phyloP scores from a whole-genome alignment of 2,329 filamentous ascomycete genomes.

The Lecanoromycetidae sp. region DNA sequence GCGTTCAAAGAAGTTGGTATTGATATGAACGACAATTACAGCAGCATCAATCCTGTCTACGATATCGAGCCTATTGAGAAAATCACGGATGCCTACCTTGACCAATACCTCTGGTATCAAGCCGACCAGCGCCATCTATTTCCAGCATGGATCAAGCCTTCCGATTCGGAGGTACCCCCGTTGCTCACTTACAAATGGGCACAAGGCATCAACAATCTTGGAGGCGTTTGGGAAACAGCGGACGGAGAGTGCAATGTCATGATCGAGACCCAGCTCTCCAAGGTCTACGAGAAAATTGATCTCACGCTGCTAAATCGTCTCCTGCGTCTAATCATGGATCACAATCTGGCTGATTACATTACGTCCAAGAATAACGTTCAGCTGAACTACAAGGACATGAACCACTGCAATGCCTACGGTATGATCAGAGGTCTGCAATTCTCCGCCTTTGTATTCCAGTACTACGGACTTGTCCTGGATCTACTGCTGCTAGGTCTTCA shows the following conservation, averaged over 20 bases:
- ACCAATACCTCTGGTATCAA: slow-evolving; percentile 98
- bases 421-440: slow-evolving; percentile 97
- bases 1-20: slow-evolving; percentile 99
- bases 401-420: slow-evolving; percentile 96
- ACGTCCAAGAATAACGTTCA: slow-evolving; percentile 99
- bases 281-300: slow-evolving; percentile 99
- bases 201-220: slow-evolving; percentile 96
- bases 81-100: slow-evolving; percentile 95
- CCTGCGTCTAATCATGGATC: slow-evolving; percentile 92
- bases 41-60: slow-evolving; percentile 96
- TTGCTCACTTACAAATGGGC: slow-evolving; percentile 97
- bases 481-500: slow-evolving; percentile 83
- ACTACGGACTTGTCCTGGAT: slow-evolving; percentile 92
- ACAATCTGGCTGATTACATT: slow-evolving; percentile 98
- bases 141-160: slow-evolving; percentile 98
- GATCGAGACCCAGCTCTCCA: slow-evolving; percentile 97
- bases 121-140: slow-evolving; percentile 95
- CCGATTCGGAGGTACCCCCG: slow-evolving; percentile 92
- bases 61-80: slow-evolving; percentile 99
- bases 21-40: slow-evolving; percentile 99
- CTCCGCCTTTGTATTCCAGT: slow-evolving; percentile 97
- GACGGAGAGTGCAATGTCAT: slow-evolving; percentile 97
- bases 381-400: slow-evolving; percentile 99
- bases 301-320: slow-evolving; percentile 88
- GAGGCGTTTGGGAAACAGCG: slow-evolving; percentile 85